Evolutionary conservation across 306 rosid genomes (phyloP).

Genomic region (Ceratonia siliqua): DNA sequence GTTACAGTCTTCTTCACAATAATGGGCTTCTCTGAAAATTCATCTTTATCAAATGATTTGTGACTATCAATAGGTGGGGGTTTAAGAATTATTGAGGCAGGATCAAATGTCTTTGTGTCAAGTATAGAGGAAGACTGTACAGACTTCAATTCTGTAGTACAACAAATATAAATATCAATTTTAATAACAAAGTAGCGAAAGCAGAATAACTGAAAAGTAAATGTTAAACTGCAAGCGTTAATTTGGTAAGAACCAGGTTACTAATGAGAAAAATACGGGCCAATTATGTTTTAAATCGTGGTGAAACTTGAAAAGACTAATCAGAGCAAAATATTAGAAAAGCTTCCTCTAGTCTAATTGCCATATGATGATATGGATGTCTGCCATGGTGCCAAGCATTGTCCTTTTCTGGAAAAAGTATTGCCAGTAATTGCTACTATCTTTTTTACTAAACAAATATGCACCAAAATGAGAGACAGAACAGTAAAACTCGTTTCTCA

Average conservation of each 20-base stretch:
- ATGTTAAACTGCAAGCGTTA: conserved; percentile 25
- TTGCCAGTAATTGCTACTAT: conserved; percentile 12
- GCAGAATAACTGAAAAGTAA: conserved; percentile 6
- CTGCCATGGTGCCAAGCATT: conserved; percentile 11
- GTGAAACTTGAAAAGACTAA: background rate
- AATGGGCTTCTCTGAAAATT: conserved; percentile 59
- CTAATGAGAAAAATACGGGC: conserved; percentile 4
- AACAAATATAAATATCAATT: conserved; percentile 27
- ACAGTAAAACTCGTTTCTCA: conserved; percentile 13
- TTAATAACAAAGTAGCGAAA: conserved; percentile 14
- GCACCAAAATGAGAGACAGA: conserved; percentile 22
- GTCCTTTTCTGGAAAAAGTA: conserved; percentile 1
- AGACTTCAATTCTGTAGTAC: conserved; percentile 70
- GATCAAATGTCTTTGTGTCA: conserved; percentile 59
- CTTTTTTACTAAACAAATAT: background rate
- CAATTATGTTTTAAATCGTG: background rate
- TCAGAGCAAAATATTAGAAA: background rate
- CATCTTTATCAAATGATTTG: conserved; percentile 83
- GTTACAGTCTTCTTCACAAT: conserved; percentile 58
- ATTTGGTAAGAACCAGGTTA: conserved; percentile 20
- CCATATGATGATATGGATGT: conserved; percentile 5
- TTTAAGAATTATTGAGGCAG: conserved; percentile 69
- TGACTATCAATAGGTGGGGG: conserved; percentile 91
- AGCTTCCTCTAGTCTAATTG: conserved; percentile 17
- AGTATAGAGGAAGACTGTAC: conserved; percentile 55